phyloP scores from a whole-genome alignment of 2,329 filamentous ascomycete genomes.

The Penicillium crustosum region DNA sequence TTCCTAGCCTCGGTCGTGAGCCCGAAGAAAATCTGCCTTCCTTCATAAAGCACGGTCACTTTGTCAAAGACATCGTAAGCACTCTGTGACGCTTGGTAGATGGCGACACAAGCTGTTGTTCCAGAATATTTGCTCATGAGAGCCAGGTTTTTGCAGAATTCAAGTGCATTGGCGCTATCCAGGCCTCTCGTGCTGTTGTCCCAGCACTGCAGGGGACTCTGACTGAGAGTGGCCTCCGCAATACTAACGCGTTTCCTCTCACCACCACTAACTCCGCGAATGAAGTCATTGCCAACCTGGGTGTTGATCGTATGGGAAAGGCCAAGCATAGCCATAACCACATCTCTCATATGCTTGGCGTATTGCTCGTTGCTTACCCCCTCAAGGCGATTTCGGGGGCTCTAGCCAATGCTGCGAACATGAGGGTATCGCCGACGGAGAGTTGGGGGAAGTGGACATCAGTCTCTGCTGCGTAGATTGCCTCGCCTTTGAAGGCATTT shows the following conservation, averaged over 20 bases:
- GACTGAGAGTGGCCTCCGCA: constrained; percentile 48
- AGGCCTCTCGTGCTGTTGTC: constrained; percentile 46
- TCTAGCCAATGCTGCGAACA: constrained; percentile 46
- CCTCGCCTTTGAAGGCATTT: constrained; percentile 65
- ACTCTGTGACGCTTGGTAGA: constrained; percentile 51
- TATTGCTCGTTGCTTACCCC: constrained; percentile 1
- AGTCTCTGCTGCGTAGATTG: constrained; percentile 76
- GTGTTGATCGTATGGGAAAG: constrained; percentile 46
- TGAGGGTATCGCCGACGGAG: constrained; percentile 69
- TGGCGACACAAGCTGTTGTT: constrained; percentile 49
- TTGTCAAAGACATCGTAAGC: constrained; percentile 61
- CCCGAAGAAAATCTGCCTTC: constrained; percentile 72
- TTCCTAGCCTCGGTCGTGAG: constrained; percentile 55
- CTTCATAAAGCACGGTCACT: constrained; percentile 66
- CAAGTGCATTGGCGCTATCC: constrained; percentile 52
- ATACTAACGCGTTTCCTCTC: constrained; percentile 59
- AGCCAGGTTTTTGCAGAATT: constrained; percentile 51
- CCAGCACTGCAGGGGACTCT: constrained; percentile 43
- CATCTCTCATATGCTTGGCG: constrained; percentile 7
- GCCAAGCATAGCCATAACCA: constrained; percentile 28
- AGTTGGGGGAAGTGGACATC: constrained; percentile 76
- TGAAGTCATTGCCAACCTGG: constrained; percentile 51
- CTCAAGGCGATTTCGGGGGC: background rate
- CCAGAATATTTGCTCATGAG: constrained; percentile 45
- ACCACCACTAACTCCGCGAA: constrained; percentile 59